phyloP scores from a whole-genome alignment of 139 green algal species.

The Micromonas commoda region DNA sequence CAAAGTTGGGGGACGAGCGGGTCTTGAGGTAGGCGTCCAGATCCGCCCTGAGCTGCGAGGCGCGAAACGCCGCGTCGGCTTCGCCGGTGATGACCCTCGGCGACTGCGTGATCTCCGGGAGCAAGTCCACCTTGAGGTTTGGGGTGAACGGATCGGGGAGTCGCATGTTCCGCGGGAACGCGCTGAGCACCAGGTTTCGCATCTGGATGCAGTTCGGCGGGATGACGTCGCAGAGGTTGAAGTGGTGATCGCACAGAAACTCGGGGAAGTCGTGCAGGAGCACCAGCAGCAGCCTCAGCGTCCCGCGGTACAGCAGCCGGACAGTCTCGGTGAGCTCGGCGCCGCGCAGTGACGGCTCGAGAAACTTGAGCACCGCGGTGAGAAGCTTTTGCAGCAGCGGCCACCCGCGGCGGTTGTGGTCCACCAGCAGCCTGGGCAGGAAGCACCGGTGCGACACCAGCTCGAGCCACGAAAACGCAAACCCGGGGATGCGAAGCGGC shows the following conservation, averaged over 20 bases:
- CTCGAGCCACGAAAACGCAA: slow-evolving; percentile 95
- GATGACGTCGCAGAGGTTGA: slow-evolving; percentile 87
- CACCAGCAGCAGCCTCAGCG: slow-evolving; percentile 91
- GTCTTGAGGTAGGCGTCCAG: slow-evolving; percentile 60
- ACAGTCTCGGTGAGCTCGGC: slow-evolving; percentile 66
- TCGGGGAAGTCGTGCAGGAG: slow-evolving; percentile 99
- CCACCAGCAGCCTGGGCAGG: slow-evolving; percentile 84
- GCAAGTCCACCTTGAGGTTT: slow-evolving; percentile 93
- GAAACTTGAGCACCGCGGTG: slow-evolving; percentile 77
- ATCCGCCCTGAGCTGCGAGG: slow-evolving; percentile 47
- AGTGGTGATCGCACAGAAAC: slow-evolving; percentile 97
- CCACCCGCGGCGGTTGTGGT: slow-evolving; percentile 55
- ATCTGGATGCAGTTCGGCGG: slow-evolving; percentile 91
- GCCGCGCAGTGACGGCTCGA: slow-evolving; percentile 90
- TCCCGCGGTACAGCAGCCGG: slow-evolving; percentile 89
- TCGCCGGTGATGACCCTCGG: slow-evolving; percentile 64
- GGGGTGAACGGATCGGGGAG: slow-evolving; percentile 97
- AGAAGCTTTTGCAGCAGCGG: slow-evolving; percentile 64
- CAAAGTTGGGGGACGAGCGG: slow-evolving; percentile 47
- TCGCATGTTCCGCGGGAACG: slow-evolving; percentile 94
- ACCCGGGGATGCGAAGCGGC: slow-evolving; percentile 79
- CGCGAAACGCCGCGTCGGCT: slow-evolving; percentile 47
- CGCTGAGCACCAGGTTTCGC: slow-evolving; percentile 93
- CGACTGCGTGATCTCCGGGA: slow-evolving; percentile 81
- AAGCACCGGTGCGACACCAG: slow-evolving; percentile 79